Conservation (phyloP, 1,284 basidiomycete genomes). For the Ganoderma resinaceum region DNA sequence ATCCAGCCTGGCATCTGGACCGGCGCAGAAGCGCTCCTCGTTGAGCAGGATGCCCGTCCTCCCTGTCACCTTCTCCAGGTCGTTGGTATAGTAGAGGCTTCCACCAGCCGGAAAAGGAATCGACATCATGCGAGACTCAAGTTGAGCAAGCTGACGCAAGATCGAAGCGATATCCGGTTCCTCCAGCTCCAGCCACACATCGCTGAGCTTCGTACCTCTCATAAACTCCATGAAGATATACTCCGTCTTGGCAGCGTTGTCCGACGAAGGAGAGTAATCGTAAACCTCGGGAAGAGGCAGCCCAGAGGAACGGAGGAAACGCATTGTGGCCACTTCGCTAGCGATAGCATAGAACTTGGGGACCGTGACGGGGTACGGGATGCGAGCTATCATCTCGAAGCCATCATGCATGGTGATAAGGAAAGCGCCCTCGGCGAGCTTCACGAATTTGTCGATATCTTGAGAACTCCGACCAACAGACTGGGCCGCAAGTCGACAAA, state of each 20-base stretch:
- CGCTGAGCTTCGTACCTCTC: slow-evolving; percentile 49
- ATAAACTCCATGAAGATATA: slow-evolving; percentile 63
- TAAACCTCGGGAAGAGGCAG: slow-evolving; percentile 58
- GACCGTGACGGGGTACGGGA: slow-evolving; percentile 52
- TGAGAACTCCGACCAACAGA: slow-evolving; percentile 44
- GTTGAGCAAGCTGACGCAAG: slow-evolving; percentile 50
- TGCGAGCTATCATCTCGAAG: slow-evolving; percentile 54
- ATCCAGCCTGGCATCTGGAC: slow-evolving; percentile 52
- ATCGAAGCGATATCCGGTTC: slow-evolving; percentile 51
- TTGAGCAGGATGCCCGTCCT: slow-evolving; percentile 43
- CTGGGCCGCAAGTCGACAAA: slow-evolving; percentile 54
- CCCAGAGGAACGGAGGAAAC: slow-evolving; percentile 51
- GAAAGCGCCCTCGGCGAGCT: slow-evolving; percentile 55
- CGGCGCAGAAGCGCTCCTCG: slow-evolving; percentile 54
- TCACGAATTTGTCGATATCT: slow-evolving; percentile 46
- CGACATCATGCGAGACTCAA: slow-evolving; percentile 58
- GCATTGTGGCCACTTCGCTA: slow-evolving; percentile 61
- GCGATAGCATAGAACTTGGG: slow-evolving; percentile 55
- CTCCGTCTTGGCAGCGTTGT: slow-evolving; percentile 57
- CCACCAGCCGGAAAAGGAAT: slow-evolving; percentile 58
- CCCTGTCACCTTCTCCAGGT: slow-evolving; percentile 47
- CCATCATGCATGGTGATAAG: slow-evolving; percentile 52
- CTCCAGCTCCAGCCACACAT: slow-evolving; percentile 51
- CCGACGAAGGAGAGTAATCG: slow-evolving; percentile 53
- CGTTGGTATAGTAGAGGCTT: slow-evolving; percentile 56